Evolutionary conservation across 495 filamentous ascomycete species (phyloP), one percentile per base, ranked within the genome.

Genomic region (Hypomontagnella monticulosa): DNA sequence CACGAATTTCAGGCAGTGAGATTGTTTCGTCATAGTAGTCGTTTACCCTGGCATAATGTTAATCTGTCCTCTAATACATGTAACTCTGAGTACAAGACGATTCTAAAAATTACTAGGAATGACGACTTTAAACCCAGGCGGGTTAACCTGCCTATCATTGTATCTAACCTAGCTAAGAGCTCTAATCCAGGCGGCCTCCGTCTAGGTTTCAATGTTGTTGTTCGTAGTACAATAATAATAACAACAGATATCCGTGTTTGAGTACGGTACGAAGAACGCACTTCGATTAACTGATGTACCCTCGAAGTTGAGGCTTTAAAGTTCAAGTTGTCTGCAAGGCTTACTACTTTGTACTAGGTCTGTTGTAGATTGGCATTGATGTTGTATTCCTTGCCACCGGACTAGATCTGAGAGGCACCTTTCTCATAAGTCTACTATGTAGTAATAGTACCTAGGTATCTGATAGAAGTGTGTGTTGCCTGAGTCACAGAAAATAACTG

Each of bases 1-100:
- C 27, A 42, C 16, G 11, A 30, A 30, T 27, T 68, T 48, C 19
- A 62, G 65, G 65, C 59, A 67, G 41, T 68, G 47, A 51, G 6
- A 47, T 56, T 14, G 48, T 34, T 55, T 63, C 65, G 65, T 68
- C 65, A 68, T 68, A 46, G n/a, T 27, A 50, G 38, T 9, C 11
- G 37, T 7, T 10, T 32, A 15, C 15, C 32, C 12, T 18, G 20
- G 23, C 6, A 27, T 50, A 46, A 40, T 57, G 53, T 47, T 32
- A 27, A 67, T 58, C 54, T 58, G 64, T 53, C 64, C 58, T 62
- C 14, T 49, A 19, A n/a, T 16, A 9, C 14, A 38, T 20, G 33
- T 53, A 12, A 40, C 10, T 23, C n/a, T n/a, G n/a, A n/a, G n/a
- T 43, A 8, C 11, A 43, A 16, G 34, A 40, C 38, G n/a, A 6